phyloP scores from a whole-genome alignment of 345 rosid genomes.

The Toxicodendron radicans region DNA sequence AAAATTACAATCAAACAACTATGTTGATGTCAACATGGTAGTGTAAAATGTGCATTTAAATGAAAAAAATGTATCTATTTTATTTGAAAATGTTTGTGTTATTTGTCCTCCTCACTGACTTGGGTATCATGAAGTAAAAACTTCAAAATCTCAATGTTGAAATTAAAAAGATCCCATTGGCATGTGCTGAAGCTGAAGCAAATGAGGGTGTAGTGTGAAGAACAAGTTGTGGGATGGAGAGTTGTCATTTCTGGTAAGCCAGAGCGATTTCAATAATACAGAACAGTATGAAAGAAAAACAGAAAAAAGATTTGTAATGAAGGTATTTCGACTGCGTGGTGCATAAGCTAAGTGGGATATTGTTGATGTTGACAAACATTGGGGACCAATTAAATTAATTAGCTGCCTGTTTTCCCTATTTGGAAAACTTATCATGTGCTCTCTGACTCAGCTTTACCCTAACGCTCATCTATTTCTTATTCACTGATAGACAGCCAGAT shows the following conservation, averaged over 20 bases:
- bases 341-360: constrained; percentile 19
- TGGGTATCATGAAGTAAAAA: no score
- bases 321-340: background rate
- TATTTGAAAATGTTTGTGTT: background rate
- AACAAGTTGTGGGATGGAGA: background rate
- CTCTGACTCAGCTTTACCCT: constrained; percentile 13
- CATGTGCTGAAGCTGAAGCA: constrained; percentile 1
- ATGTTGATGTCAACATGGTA: background rate
- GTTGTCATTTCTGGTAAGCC: constrained; percentile 9
- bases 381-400: constrained; percentile 5
- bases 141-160: no score
- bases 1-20: background rate
- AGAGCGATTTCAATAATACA: no score
- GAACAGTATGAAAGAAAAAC: background rate
- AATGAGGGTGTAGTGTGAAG: background rate
- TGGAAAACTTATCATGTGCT: constrained; percentile 7
- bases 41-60: background rate
- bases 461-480: no score
- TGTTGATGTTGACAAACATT: constrained; percentile 7
- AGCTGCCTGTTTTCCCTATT: background rate
- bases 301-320: background rate
- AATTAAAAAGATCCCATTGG: no score
- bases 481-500: no score
- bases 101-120: no score
- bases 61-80: background rate